These are phyloP conservation scores for Penicillium sp. DNA, from an alignment of 2,329 filamentous ascomycete genomes.

Conservation along the genomic window DNA sequence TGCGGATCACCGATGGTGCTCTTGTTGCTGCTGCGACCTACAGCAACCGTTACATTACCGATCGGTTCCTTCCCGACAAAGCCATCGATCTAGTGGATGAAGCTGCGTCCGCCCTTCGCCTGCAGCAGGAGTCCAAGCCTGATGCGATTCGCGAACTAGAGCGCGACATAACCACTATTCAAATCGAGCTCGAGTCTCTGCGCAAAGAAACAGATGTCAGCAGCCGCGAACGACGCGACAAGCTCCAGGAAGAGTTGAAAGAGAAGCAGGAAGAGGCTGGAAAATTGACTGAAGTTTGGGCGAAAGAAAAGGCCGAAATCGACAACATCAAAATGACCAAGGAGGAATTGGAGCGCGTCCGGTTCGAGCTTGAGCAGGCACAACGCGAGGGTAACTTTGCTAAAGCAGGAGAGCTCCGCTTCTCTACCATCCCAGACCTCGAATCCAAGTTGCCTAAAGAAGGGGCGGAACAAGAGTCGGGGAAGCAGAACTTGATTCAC, in stretches of 20 bases:
- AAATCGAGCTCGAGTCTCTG: slow-evolving; percentile 92
- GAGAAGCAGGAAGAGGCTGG: slow-evolving; percentile 71
- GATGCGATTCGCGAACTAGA: slow-evolving; percentile 91
- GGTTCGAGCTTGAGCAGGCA: slow-evolving; percentile 80
- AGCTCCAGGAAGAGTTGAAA: slow-evolving; percentile 74
- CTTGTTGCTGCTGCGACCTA: slow-evolving; percentile 88
- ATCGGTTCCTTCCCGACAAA: slow-evolving; percentile 93
- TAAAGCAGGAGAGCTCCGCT: slow-evolving; percentile 84
- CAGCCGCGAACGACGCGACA: slow-evolving; percentile 81
- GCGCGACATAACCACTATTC: slow-evolving; percentile 93
- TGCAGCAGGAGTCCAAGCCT: slow-evolving; percentile 96
- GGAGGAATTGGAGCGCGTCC: slow-evolving; percentile 80
- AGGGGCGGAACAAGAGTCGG: slow-evolving; percentile 49
- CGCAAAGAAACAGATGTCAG: slow-evolving; percentile 90
- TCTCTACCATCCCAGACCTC: slow-evolving; percentile 77
- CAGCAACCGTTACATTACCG: slow-evolving; percentile 94
- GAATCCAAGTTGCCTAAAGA: slow-evolving; percentile 79
- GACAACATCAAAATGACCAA: slow-evolving; percentile 83
- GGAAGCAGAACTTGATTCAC: slow-evolving; percentile 68
- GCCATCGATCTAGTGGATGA: slow-evolving; percentile 97
- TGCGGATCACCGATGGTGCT: slow-evolving; percentile 87
- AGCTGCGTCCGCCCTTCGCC: slow-evolving; percentile 80
- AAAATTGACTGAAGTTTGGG: slow-evolving; percentile 79
- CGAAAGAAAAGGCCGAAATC: slow-evolving; percentile 81
- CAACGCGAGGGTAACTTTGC: slow-evolving; percentile 86